Percentiles rank a stretch among this genome's conserved stretches.
Evolutionary conservation across 352 stramenopile genomes (phyloP).

Genomic region (Phytophthora tentaculata): DNA sequence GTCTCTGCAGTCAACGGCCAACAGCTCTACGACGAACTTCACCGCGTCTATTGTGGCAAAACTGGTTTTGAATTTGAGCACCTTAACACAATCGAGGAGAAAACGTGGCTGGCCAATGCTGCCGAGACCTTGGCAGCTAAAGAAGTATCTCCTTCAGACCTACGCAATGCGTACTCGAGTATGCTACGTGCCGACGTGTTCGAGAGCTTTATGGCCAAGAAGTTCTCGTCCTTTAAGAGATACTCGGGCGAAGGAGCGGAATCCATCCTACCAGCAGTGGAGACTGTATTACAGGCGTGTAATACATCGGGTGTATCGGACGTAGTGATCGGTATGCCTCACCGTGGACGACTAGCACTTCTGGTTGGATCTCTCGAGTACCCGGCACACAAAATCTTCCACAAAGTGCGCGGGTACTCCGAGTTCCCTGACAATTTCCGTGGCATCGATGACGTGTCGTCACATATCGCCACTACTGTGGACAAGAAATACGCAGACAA

Average conservation of each 20-base stretch:
- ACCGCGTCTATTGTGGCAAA: slow-evolving; percentile 75
- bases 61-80: slow-evolving; percentile 87
- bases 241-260: slow-evolving; percentile 89
- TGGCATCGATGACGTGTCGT: slow-evolving; percentile 86
- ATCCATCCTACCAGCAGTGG: slow-evolving; percentile 77
- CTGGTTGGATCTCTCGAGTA: slow-evolving; percentile 83
- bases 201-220: slow-evolving; percentile 87
- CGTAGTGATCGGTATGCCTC: slow-evolving; percentile 89
- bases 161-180: slow-evolving; percentile 80
- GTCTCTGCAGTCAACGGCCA: slow-evolving; percentile 41
- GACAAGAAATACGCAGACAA: slow-evolving; percentile 69
- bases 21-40: slow-evolving; percentile 66
- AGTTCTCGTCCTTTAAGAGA: slow-evolving; percentile 88
- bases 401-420: slow-evolving; percentile 79
- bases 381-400: slow-evolving; percentile 82
- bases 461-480: slow-evolving; percentile 81
- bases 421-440: slow-evolving; percentile 70
- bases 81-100: slow-evolving; percentile 62
- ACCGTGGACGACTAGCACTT: slow-evolving; percentile 81
- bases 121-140: slow-evolving; percentile 49
- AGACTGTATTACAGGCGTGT: slow-evolving; percentile 71
- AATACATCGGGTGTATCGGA: slow-evolving; percentile 57
- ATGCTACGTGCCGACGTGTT: slow-evolving; percentile 87
- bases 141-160: slow-evolving; percentile 64
- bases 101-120: slow-evolving; percentile 67